phyloP scores from a whole-genome alignment of 805 yeast species.

The Metschnikowia borealis region DNA sequence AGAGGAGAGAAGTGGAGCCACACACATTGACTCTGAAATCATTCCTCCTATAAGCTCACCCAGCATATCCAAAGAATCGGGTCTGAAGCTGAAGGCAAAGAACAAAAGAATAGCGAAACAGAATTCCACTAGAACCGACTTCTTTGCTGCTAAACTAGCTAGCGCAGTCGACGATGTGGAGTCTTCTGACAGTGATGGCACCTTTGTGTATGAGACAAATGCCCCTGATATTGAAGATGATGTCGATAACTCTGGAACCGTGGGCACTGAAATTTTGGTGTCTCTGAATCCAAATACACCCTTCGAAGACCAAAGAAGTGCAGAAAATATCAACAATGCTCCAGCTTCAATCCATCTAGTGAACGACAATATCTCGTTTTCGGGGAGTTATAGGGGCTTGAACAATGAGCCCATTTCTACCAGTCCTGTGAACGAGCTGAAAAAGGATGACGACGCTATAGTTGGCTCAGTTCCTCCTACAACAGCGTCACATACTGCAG shows the following conservation, averaged over 20 bases:
- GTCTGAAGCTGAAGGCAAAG: constrained; percentile 11
- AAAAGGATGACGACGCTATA: constrained; percentile 9
- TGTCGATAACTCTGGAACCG: constrained; percentile 4
- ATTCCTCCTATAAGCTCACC: not conserved
- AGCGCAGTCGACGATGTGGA: constrained; percentile 90
- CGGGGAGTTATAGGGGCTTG: constrained; percentile 13
- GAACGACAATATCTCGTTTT: constrained; percentile 13
- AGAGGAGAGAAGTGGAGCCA: constrained; percentile 1
- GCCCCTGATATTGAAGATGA: constrained; percentile 21
- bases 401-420: constrained; percentile 7
- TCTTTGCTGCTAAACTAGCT: constrained; percentile 92
- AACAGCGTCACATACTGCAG: constrained; percentile 13
- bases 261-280: constrained; percentile 1
- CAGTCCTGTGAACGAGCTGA: constrained; percentile 10
- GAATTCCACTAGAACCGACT: constrained; percentile 77
- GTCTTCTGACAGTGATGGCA: constrained; percentile 86
- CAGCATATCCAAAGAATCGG: constrained; percentile 6
- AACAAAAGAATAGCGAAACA: constrained; percentile 38
- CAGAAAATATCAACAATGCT: constrained; percentile 13
- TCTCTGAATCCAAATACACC: not conserved
- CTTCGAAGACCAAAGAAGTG: constrained; percentile 6
- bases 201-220: constrained; percentile 82
- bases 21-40: not conserved
- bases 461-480: constrained; percentile 2
- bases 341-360: constrained; percentile 13